phyloP scores from a whole-genome alignment of 495 filamentous ascomycete species.

The Penicillium pulvis region DNA sequence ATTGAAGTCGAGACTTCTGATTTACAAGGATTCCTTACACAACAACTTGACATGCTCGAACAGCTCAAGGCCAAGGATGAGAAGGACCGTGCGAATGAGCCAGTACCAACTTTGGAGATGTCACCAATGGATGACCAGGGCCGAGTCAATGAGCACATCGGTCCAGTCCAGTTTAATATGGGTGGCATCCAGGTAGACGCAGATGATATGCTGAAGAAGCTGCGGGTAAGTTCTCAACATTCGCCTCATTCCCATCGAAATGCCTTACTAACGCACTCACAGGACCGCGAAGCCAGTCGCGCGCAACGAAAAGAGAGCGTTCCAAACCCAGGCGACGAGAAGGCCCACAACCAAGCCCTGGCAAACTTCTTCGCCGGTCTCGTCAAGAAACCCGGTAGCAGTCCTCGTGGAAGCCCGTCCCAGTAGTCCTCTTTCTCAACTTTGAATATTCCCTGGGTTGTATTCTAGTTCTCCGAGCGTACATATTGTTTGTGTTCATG shows the following conservation, averaged over 20 bases:
- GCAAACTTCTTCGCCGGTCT: slow-evolving; percentile 68
- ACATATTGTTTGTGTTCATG: slow-evolving; percentile 27
- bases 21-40: slow-evolving; percentile 75
- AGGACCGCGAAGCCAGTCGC: slow-evolving; percentile 60
- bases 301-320: slow-evolving; percentile 46
- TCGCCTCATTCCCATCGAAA: neutral
- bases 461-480: slow-evolving; percentile 37
- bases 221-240: slow-evolving; percentile 62
- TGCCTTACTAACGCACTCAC: slow-evolving; percentile 18
- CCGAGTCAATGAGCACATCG: slow-evolving; percentile 83
- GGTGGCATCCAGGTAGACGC: slow-evolving; percentile 96
- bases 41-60: slow-evolving; percentile 74
- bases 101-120: slow-evolving; percentile 47
- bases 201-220: slow-evolving; percentile 87
- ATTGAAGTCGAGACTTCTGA: slow-evolving; percentile 73
- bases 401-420: slow-evolving; percentile 47
- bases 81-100: slow-evolving; percentile 47
- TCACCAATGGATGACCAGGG: slow-evolving; percentile 53
- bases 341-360: slow-evolving; percentile 66
- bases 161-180: slow-evolving; percentile 95
- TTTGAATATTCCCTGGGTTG: slow-evolving; percentile 20
- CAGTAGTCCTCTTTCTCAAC: slow-evolving; percentile 23
- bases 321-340: slow-evolving; percentile 50
- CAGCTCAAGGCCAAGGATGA: slow-evolving; percentile 66
- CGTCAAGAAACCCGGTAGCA: slow-evolving; percentile 57